Percentiles rank a stretch among this genome's conserved stretches.
phyloP scores from a whole-genome alignment of 2,329 filamentous ascomycete species.

The Leptodontidium sp. region DNA sequence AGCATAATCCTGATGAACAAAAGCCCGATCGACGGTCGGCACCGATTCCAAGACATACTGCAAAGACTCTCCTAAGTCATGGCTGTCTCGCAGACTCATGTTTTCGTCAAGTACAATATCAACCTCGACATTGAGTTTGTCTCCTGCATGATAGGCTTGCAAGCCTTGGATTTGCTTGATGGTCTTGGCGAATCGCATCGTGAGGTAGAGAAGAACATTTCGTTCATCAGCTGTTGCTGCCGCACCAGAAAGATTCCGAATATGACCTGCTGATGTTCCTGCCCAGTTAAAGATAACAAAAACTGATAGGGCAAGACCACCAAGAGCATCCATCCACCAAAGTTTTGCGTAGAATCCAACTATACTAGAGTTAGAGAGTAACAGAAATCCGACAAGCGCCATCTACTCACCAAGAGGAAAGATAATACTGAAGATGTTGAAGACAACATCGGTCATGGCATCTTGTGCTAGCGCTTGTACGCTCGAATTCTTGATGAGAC shows the following conservation, averaged over 20 bases:
- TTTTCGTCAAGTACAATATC: conserved; percentile 65
- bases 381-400: conserved; percentile 4
- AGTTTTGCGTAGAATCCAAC: conserved; percentile 64
- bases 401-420: conserved; percentile 58
- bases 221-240: conserved; percentile 59
- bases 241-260: conserved; percentile 65
- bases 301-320: conserved; percentile 67
- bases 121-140: conserved; percentile 69
- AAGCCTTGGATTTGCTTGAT: conserved; percentile 62
- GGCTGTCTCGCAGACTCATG: conserved; percentile 58
- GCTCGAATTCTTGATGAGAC: conserved; percentile 67
- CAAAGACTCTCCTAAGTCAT: conserved; percentile 69
- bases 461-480: conserved; percentile 70
- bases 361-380: conserved; percentile 25
- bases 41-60: conserved; percentile 67
- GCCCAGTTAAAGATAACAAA: conserved; percentile 77
- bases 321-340: conserved; percentile 73
- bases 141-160: conserved; percentile 67
- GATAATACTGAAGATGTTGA: conserved; percentile 69
- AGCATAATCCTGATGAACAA: conserved; percentile 52
- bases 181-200: conserved; percentile 62
- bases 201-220: conserved; percentile 67
- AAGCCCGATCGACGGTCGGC: conserved; percentile 50
- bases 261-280: conserved; percentile 65
- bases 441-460: conserved; percentile 70